Percentiles rank a stretch among this genome's conserved stretches.
These are phyloP conservation scores for Solanum ossicruentum DNA, from an alignment of 257 asterid genomes.

Conservation along the genomic window DNA sequence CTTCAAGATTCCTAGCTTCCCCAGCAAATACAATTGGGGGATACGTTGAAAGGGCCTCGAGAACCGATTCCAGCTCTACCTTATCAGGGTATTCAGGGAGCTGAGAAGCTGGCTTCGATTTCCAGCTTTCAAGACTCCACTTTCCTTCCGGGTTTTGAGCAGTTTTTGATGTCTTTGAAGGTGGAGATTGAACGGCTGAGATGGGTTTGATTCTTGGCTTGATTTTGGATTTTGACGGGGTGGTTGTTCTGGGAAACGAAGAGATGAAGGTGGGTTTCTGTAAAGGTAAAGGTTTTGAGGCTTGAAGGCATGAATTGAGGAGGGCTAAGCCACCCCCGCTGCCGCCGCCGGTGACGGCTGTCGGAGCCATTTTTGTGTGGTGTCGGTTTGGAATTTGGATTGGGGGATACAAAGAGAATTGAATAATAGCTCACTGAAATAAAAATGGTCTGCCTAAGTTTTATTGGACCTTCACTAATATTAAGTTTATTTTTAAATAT, in stretches of 20 bases:
- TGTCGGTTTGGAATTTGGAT: background rate
- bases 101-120: conserved; percentile 46
- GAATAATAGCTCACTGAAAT: background rate
- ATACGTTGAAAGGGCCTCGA: conserved; percentile 51
- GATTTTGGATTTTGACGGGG: background rate
- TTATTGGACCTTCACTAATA: no score
- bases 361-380: conserved; percentile 15
- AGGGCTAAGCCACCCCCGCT: background rate
- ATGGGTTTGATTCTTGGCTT: conserved; percentile 24
- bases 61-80: conserved; percentile 31
- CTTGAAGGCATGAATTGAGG: conserved; percentile 13
- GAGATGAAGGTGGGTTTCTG: conserved; percentile 7
- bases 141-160: conserved; percentile 4
- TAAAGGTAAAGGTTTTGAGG: conserved; percentile 7
- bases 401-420: background rate
- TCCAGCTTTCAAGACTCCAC: conserved; percentile 73
- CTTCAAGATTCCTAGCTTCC: conserved; percentile 70
- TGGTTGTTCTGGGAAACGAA: conserved; percentile 5
- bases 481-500: no score
- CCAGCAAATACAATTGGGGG: conserved; percentile 83
- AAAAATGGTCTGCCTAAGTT: no score
- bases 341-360: background rate
- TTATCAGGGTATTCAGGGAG: conserved; percentile 57
- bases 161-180: conserved; percentile 15
- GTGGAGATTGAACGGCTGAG: conserved; percentile 38